Base-by-base conservation (phyloP, 331 rosid species). In the Acacia pycnantha region DNA sequence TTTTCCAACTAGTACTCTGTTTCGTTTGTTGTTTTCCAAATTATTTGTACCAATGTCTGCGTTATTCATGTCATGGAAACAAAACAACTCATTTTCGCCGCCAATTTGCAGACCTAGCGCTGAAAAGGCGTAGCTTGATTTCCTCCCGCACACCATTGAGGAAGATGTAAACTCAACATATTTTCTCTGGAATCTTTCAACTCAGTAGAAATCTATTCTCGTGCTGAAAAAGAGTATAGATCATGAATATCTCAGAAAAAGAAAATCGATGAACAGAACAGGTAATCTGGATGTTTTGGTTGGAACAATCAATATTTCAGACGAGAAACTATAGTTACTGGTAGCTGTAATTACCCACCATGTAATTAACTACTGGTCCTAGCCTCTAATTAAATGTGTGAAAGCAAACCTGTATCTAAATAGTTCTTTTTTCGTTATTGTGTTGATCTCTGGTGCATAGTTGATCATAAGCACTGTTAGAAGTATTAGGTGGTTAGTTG, bases 391-490 rank as follows among this genome's bases (percentile, higher is more conserved):
- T 47, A 12, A 54, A 47, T 47, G 16, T 26, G 10, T 44, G 37
- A 22, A 43, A 29, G 31, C 41, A 58, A 70, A 16, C 61, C 61
- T 65, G 31, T 31, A 10, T 3, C 15, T 24, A 29, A 62, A 9
- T 40, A 54, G 46, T 56, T 83, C 48, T 80, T 37, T 47, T 31
- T 67, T 48, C 15, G 18, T 80, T 73, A 75, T 77, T 51, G 66
- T 13, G 40, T 13, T 77, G 77, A 82, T 50, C 40, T 14, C 35
- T 54, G 66, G 16, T 72, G 44, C 62, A 14, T 22, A 46, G 53
- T 46, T 78, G 64, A 79, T 35, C 67, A 33, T 31, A 74, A 54
- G 51, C 65, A 56, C 77, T 69, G n/a, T n/a, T n/a, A n/a, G n/a
- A n/a, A n/a, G n/a, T n/a, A n/a, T n/a, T n/a, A n/a, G n/a, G n/a